Percentiles rank a stretch among this genome's conserved stretches.
These are phyloP conservation scores for Chaetomium tenue DNA, from an alignment of 495 filamentous ascomycete genomes.

Conservation along the genomic window DNA sequence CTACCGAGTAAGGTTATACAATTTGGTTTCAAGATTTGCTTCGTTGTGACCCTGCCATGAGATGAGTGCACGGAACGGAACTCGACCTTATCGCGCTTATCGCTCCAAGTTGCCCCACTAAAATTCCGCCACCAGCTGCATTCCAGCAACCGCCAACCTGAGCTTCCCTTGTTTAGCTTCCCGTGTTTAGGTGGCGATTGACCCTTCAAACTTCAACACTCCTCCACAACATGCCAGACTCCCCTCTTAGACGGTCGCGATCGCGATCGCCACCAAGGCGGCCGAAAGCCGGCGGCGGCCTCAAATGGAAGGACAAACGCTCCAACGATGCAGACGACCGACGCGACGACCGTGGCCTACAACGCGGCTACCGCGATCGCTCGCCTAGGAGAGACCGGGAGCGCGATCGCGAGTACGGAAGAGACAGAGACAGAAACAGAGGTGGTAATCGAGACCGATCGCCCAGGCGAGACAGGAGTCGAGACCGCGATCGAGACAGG, in stretches of 20 bases:
- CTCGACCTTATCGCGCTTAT: neutral
- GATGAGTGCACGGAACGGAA: too few species aligned
- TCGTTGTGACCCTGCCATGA: neutral
- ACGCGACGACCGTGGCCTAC: slow-evolving; percentile 45
- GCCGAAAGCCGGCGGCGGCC: slow-evolving; percentile 49
- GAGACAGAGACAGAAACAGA: slow-evolving; percentile 23
- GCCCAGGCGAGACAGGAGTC: slow-evolving; percentile 14
- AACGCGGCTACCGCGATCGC: slow-evolving; percentile 56
- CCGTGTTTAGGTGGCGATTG: neutral
- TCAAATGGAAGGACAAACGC: slow-evolving; percentile 67
- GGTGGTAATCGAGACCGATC: slow-evolving; percentile 28
- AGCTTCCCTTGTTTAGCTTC: too few species aligned
- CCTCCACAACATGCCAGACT: slow-evolving; percentile 33
- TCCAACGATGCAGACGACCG: slow-evolving; percentile 51
- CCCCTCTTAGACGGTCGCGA: slow-evolving; percentile 32
- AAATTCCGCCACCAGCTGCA: slow-evolving; percentile 21
- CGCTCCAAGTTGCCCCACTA: slow-evolving; percentile 24
- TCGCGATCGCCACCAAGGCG: slow-evolving; percentile 37
- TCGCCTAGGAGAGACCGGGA: slow-evolving; percentile 42
- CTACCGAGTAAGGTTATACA: neutral
- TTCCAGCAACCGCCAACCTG: neutral
- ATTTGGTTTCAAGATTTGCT: neutral
- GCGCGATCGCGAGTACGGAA: slow-evolving; percentile 33
- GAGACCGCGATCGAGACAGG: slow-evolving; percentile 27
- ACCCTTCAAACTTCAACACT: neutral